Percentiles rank a stretch among this genome's conserved stretches.
Evolutionary conservation across 192 early-diverging fungal species (phyloP).

Genomic region (Ambispora gerdemannii): DNA sequence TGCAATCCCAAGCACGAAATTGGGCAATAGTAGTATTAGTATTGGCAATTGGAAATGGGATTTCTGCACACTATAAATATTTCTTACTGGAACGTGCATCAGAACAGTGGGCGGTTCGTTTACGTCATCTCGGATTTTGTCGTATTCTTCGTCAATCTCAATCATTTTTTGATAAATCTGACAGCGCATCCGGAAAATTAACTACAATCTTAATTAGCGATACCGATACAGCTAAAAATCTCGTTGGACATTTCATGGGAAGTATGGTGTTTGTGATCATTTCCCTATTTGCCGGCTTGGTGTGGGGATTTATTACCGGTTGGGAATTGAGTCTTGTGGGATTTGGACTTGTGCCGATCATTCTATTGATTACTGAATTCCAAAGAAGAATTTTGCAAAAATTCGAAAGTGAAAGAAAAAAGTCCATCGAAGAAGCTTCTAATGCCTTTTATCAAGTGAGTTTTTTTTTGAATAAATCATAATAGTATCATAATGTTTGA

Average conservation of each 20-base stretch:
- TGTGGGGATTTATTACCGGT: conserved; percentile 9
- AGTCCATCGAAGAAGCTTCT: neutral
- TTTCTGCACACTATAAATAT: conserved; percentile 22
- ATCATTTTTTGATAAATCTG: conserved; percentile 25
- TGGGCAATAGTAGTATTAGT: conserved; percentile 1
- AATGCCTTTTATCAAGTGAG: conserved; percentile 29
- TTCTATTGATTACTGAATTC: neutral
- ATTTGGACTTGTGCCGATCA: conserved; percentile 7
- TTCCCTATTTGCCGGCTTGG: conserved; percentile 21
- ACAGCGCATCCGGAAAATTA: neutral
- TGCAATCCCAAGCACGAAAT: neutral
- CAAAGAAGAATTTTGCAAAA: conserved; percentile 19
- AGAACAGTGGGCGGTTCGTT: conserved; percentile 5
- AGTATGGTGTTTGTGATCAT: conserved; percentile 7
- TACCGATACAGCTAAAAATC: conserved; percentile 22
- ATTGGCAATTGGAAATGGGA: conserved; percentile 13
- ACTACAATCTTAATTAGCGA: conserved; percentile 13
- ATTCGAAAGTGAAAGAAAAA: conserved; percentile 23
- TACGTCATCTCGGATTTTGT: conserved; percentile 24
- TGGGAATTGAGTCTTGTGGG: conserved; percentile 29
- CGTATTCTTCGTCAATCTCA: conserved; percentile 12
- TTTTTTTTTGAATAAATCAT: no score
- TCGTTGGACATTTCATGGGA: conserved; percentile 22
- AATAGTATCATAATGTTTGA: no score
- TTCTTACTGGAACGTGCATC: conserved; percentile 21